Evolutionary conservation across 805 yeast genomes (phyloP).

Genomic region (Candida lessepsii): DNA sequence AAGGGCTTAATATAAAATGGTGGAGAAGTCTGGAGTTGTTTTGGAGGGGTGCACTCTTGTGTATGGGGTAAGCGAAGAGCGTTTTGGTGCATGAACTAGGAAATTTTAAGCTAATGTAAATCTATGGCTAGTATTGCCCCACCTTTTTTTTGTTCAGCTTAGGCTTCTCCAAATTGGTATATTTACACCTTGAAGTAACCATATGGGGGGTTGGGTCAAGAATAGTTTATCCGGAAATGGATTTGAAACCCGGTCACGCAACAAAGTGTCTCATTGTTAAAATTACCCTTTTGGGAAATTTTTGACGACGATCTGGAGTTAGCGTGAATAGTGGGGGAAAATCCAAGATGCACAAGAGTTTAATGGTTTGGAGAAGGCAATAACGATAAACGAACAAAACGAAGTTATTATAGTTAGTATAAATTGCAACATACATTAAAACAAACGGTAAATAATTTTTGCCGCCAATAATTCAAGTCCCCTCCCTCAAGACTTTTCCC

Average conservation of each 20-base stretch:
- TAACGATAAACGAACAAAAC: no score
- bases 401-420: no score
- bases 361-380: no score
- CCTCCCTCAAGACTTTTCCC: no score
- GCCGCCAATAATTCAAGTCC: no score
- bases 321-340: no score
- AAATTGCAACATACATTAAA: not conserved
- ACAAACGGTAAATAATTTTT: not conserved
- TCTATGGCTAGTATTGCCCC: not conserved
- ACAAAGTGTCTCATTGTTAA: no score
- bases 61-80: not conserved
- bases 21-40: not conserved
- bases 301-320: no score
- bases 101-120: not conserved
- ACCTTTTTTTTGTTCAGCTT: not conserved
- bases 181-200: not conserved
- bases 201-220: not conserved
- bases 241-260: not conserved
- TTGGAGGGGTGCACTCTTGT: constrained; percentile 4
- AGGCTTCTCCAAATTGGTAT: not conserved
- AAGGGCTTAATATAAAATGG: not conserved
- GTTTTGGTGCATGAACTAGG: not conserved
- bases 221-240: not conserved
- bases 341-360: no score
- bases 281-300: no score